Conservation (phyloP, 2,329 filamentous ascomycete species). For the Ophiostoma ulmi region DNA sequence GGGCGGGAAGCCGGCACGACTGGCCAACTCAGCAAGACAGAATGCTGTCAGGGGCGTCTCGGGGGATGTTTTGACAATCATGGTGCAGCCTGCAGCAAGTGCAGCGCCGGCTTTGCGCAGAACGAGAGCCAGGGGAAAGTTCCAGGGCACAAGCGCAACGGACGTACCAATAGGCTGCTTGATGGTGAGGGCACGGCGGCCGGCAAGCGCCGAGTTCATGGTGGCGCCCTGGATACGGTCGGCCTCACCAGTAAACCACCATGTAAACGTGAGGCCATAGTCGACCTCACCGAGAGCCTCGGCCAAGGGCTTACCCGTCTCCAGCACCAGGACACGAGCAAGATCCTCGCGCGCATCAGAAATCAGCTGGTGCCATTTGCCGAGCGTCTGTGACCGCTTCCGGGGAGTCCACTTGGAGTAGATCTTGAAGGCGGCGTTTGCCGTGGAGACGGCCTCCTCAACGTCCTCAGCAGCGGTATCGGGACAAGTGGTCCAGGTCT, state of each 20-base stretch:
- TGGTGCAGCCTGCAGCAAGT: slow-evolving; percentile 66
- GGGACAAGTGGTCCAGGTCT: slow-evolving; percentile 47
- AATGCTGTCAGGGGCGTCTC: slow-evolving; percentile 71
- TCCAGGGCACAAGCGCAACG: slow-evolving; percentile 67
- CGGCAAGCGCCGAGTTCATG: slow-evolving; percentile 54
- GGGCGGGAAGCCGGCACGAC: slow-evolving; percentile 67
- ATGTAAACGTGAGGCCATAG: slow-evolving; percentile 49
- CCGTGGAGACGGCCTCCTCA: slow-evolving; percentile 36
- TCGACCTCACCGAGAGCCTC: slow-evolving; percentile 53
- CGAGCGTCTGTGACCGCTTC: slow-evolving; percentile 35
- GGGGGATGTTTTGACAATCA: slow-evolving; percentile 67
- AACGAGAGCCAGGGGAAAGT: slow-evolving; percentile 64
- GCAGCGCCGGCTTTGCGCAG: slow-evolving; percentile 63
- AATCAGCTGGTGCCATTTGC: slow-evolving; percentile 38
- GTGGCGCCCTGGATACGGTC: slow-evolving; percentile 53
- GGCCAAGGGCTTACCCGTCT: slow-evolving; percentile 54
- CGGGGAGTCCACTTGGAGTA: slow-evolving; percentile 39
- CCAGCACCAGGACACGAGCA: slow-evolving; percentile 39
- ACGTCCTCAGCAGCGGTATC: slow-evolving; percentile 42
- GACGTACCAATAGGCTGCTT: slow-evolving; percentile 70
- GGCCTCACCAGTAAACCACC: slow-evolving; percentile 53
- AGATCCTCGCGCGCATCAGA: slow-evolving; percentile 37
- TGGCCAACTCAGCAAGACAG: slow-evolving; percentile 61
- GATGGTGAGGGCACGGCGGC: slow-evolving; percentile 62
- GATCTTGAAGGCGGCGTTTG: slow-evolving; percentile 36